Evolutionary conservation across 768 basidiomycete genomes (phyloP), one percentile per base, ranked within the genome.

Genomic region (Galerina sulciceps): DNA sequence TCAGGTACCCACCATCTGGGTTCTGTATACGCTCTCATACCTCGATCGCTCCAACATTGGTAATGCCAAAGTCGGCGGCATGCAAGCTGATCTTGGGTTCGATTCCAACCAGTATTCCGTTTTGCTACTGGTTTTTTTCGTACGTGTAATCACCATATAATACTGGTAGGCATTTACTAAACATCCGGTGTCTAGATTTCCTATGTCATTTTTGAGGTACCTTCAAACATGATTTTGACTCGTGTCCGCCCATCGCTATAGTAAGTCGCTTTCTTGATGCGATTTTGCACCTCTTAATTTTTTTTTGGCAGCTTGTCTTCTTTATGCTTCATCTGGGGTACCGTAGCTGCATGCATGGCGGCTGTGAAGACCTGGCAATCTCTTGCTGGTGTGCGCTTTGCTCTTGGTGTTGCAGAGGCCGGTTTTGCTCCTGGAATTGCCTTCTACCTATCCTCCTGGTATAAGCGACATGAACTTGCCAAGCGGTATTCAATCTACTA

Each of bases 391-490:
- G 20, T 40, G 18, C 51, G 51, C 15, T 52, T 52, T 40, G 17
- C 37, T 14, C 51, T 52, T 20, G 51, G 51, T 38, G 37, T 52
- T 37, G 37, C 51, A 1, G 51, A 52, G 17, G 51, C 51, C 14
- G 37, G 51, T 5, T 52, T 52, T 20, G 51, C 51, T 40, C 51
- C 51, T 38, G 51, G 51, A 9, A 52, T 52, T 11, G 51, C 51
- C 18, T 52, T 52, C 20, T 52, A 52, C 18, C 38, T 52, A 8
- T 52, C 51, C 20, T 52, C 51, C 10, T 52, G 51, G 51, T 52
- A 52, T 26, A 52, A 52, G 51, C 51, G 51, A 31, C 51, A 52
- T 20, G 51, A 52, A 40, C 51, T 52, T 17, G 51, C 51, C 34
- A 52, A 52, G 36, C 8, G 51, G 18, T 52, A 52, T 20, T 52